Percentiles rank a stretch among this genome's conserved stretches.
phyloP scores from a whole-genome alignment of 495 filamentous ascomycete genomes.

The Glonium stellatum region DNA sequence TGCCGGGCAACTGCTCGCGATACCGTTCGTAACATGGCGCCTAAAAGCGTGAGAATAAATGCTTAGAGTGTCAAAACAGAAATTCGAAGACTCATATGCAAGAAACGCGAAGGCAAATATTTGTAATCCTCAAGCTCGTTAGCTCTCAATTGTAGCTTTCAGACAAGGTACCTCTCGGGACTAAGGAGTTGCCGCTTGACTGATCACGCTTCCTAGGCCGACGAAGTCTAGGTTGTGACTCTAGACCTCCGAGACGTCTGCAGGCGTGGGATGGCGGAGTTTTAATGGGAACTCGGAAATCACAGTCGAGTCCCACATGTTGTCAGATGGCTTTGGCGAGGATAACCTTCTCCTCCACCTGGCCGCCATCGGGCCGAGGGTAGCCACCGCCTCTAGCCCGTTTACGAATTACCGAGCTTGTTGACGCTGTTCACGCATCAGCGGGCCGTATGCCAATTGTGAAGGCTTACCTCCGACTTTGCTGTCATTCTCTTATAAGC shows the following conservation, averaged over 20 bases:
- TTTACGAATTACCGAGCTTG: constrained; percentile 21
- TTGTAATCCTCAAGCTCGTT: background rate
- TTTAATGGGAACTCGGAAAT: background rate
- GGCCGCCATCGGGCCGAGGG: constrained; percentile 1
- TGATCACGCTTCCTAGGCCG: too few relatives aligned
- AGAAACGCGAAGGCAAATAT: background rate
- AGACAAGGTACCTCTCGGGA: background rate
- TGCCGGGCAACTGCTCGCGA: constrained; percentile 22
- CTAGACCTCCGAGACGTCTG: background rate
- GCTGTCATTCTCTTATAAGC: constrained; percentile 10
- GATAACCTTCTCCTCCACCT: constrained; percentile 1
- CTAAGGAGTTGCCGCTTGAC: background rate
- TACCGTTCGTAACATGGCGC: constrained; percentile 31
- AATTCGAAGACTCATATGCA: background rate
- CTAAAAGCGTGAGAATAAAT: background rate
- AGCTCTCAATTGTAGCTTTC: background rate
- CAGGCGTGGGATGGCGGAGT: background rate
- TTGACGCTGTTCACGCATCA: constrained; percentile 17
- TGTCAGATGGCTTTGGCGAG: background rate
- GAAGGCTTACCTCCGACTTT: constrained; percentile 12
- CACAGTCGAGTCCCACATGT: background rate
- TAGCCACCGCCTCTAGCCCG: constrained; percentile 7
- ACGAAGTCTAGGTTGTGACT: too few relatives aligned
- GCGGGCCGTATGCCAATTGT: constrained; percentile 9
- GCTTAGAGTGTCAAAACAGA: background rate